These are phyloP conservation scores for Canavalia gladiata DNA, from an alignment of 306 rosid species.

Conservation along the genomic window DNA sequence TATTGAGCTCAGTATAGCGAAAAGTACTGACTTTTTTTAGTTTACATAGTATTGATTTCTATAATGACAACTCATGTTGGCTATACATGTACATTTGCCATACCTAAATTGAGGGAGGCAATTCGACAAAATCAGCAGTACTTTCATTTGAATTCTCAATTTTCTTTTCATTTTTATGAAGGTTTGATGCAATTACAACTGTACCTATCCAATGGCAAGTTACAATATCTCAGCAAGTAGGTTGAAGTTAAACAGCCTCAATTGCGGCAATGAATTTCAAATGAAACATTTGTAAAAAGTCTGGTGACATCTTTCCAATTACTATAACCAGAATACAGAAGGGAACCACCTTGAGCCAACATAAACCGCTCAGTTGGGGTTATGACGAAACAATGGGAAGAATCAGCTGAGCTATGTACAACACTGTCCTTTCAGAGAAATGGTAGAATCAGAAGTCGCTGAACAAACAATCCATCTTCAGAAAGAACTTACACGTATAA, in stretches of 20 bases:
- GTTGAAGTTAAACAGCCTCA: conserved; percentile 43
- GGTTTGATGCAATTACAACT: conserved; percentile 47
- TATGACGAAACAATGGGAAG: conserved; percentile 52
- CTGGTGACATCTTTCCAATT: conserved; percentile 45
- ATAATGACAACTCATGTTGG: neutral
- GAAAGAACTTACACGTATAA: conserved; percentile 40
- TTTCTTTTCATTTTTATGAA: conserved; percentile 44
- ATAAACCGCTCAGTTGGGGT: conserved; percentile 49
- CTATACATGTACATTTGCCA: conserved; percentile 16
- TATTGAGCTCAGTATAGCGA: neutral
- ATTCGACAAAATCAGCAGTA: conserved; percentile 27
- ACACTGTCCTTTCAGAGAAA: conserved; percentile 44
- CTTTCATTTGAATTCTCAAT: conserved; percentile 37
- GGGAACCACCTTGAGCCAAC: conserved; percentile 51
- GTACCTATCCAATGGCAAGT: conserved; percentile 45
- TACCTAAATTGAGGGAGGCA: conserved; percentile 23
- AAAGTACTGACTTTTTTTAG: neutral
- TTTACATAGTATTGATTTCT: neutral
- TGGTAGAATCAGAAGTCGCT: conserved; percentile 47
- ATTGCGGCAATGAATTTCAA: conserved; percentile 51
- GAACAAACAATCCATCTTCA: conserved; percentile 50
- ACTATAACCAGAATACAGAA: conserved; percentile 46
- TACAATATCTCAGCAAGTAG: conserved; percentile 46
- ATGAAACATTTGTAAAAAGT: conserved; percentile 42
- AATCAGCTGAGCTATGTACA: conserved; percentile 55